A percentile compares a stretch with the other conserved stretches of the same genome.
phyloP scores from a whole-genome alignment of 345 rosid genomes.

The Kandelia obovata region DNA sequence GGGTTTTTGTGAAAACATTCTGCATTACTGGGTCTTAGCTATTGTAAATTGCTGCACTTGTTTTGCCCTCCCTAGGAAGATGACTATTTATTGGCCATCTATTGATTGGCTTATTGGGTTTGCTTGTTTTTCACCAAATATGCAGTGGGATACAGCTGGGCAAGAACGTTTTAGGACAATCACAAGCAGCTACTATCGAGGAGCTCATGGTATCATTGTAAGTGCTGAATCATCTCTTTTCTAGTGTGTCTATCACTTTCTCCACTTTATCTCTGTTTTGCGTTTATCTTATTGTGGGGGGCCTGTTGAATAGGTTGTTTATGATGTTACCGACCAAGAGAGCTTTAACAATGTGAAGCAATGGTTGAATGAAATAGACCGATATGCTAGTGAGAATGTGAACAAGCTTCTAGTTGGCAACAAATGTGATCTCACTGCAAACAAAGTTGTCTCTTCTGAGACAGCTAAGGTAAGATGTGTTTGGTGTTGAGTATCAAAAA shows the following conservation, averaged over 20 bases:
- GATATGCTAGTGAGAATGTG: conserved; percentile 73
- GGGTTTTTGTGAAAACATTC: too few relatives aligned
- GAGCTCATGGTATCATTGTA: conserved; percentile 38
- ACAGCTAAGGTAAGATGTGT: conserved; percentile 51
- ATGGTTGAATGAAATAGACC: conserved; percentile 76
- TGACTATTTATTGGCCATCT: too few relatives aligned
- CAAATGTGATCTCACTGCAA: conserved; percentile 71
- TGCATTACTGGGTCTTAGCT: too few relatives aligned
- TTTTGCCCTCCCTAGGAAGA: too few relatives aligned
- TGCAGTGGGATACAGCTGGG: conserved; percentile 40
- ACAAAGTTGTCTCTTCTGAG: conserved; percentile 63
- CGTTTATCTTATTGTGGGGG: not conserved
- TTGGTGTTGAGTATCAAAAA: too few relatives aligned
- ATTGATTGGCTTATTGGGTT: not conserved
- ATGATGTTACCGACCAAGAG: conserved; percentile 77
- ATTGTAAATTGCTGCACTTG: too few relatives aligned
- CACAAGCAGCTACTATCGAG: conserved; percentile 36
- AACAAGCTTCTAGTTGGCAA: conserved; percentile 81
- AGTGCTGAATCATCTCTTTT: not conserved
- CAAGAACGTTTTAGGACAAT: conserved; percentile 38
- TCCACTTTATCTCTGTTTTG: not conserved
- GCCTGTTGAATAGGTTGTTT: conserved; percentile 51
- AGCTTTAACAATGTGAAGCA: conserved; percentile 80
- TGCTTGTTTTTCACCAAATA: not conserved
- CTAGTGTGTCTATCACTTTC: not conserved